phyloP scores from a whole-genome alignment of 2,329 filamentous ascomycete species.

The Sporothrix pallida region DNA sequence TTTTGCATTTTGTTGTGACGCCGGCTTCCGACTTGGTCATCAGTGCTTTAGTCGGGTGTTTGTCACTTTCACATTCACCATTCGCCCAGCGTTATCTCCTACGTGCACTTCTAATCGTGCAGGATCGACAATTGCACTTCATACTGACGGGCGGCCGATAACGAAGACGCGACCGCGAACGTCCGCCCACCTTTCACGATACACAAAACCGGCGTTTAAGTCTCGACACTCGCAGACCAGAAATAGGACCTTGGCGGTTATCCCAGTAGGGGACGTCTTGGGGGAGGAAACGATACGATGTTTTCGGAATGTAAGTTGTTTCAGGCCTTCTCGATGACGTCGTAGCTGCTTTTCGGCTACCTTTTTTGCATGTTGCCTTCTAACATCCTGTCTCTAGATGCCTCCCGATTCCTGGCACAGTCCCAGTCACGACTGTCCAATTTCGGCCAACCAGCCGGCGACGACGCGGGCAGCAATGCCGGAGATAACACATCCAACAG shows the following conservation, averaged over 20 bases:
- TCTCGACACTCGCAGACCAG: conserved; percentile 2
- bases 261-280: conserved; percentile 26
- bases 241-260: background rate
- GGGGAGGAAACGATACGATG: conserved; percentile 57
- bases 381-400: conserved; percentile 65
- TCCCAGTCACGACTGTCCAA: conserved; percentile 87
- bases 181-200: background rate
- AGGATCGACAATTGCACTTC: background rate
- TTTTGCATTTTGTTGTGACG: background rate
- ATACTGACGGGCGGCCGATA: background rate
- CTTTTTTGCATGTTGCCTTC: background rate
- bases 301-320: conserved; percentile 83
- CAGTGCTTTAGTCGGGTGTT: background rate
- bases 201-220: background rate
- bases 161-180: conserved; percentile 3
- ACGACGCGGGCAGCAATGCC: conserved; percentile 44
- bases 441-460: conserved; percentile 65
- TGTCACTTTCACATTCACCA: background rate
- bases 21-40: background rate
- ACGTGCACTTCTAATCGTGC: background rate
- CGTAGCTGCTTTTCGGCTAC: no score
- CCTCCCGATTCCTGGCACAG: conserved; percentile 93
- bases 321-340: background rate
- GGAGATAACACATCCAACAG: conserved; percentile 41
- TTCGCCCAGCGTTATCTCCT: background rate